Base-by-base conservation (phyloP, 805 yeast genomes). In the Grigorovia jiainica region DNA sequence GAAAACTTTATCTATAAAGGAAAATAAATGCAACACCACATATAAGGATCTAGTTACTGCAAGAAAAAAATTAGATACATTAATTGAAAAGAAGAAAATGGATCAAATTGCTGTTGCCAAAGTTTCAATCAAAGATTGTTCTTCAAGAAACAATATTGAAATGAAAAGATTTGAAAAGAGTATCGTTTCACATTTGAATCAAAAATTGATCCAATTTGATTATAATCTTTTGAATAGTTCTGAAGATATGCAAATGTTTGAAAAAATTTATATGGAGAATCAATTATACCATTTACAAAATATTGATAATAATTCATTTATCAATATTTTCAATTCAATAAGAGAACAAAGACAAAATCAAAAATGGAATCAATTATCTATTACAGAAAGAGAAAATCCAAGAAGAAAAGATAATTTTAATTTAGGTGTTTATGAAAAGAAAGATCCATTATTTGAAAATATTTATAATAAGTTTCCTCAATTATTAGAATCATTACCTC, bases 151-250 rank as follows among this genome's bases (percentile, higher is more conserved):
- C 20, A 42, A 47, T 15, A 43, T 43, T 4, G 45, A 49, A 19
- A 55, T 52, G 30, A 34, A 43, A 3, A 49, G 50, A 31, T 58
- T 53, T 38, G 54, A 57, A 36, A 46, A 49, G 15, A 47, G 55
- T 7, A 44, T 59, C 3, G 47, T 54, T 2, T 43, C 50, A 2
- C 49, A 51, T 5, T 50, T 57, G 34, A 49, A 61, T 39, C 52
- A 52, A 40, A 25, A 50, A 24, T 53, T 55, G 34, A 50, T 50
- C 32, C 52, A 53, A 13, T 43, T 56, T 1, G 53, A 51, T 19
- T 48, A 53, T n/a, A 55, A 50, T 21, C 48, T 49, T 32, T 53
- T 52, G 36, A 55, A 55, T 19, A 46, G 16, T 10, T 27, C 31
- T 27, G 31, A 27, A 27, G 3, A 27, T 27, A 27, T 27, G 31